A percentile compares a stretch with the other conserved stretches of the same genome.
phyloP scores from a whole-genome alignment of 495 filamentous ascomycete species.

The Hypoxylon perforatum region DNA sequence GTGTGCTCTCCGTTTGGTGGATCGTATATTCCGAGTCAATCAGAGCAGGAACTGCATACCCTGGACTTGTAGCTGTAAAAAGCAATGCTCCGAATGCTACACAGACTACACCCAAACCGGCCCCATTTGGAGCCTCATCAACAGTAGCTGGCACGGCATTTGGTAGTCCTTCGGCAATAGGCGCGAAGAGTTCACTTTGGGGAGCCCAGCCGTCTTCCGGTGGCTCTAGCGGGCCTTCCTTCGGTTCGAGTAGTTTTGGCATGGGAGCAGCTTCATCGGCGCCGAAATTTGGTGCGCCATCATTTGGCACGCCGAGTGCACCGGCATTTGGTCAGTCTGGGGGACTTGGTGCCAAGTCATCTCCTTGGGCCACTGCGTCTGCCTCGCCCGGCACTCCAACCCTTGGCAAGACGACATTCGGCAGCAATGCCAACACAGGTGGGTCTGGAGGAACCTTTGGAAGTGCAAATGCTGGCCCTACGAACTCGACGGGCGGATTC shows the following conservation, averaged over 20 bases:
- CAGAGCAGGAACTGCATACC: slow-evolving; percentile 74
- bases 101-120: slow-evolving; percentile 44
- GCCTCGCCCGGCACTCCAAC: slow-evolving; percentile 43
- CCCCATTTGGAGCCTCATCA: slow-evolving; percentile 34
- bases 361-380: slow-evolving; percentile 56
- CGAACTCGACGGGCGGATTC: slow-evolving; percentile 60
- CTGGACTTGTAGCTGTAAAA: slow-evolving; percentile 67
- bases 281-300: slow-evolving; percentile 53
- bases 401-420: slow-evolving; percentile 55
- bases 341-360: slow-evolving; percentile 48
- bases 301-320: slow-evolving; percentile 49
- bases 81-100: slow-evolving; percentile 35
- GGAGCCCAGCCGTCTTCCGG: slow-evolving; percentile 36
- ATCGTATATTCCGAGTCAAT: slow-evolving; percentile 89
- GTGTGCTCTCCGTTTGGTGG: slow-evolving; percentile 88
- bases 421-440: slow-evolving; percentile 22
- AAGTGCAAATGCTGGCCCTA: slow-evolving; percentile 22
- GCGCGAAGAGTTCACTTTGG: slow-evolving; percentile 58
- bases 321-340: slow-evolving; percentile 66
- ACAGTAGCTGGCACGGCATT: slow-evolving; percentile 44
- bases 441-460: slow-evolving; percentile 47
- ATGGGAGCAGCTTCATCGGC: slow-evolving; percentile 61
- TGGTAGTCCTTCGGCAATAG: slow-evolving; percentile 51
- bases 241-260: slow-evolving; percentile 55
- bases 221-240: slow-evolving; percentile 46